Conservation (phyloP, 805 yeast species). For the Kluyveromyces lactis region DNA sequence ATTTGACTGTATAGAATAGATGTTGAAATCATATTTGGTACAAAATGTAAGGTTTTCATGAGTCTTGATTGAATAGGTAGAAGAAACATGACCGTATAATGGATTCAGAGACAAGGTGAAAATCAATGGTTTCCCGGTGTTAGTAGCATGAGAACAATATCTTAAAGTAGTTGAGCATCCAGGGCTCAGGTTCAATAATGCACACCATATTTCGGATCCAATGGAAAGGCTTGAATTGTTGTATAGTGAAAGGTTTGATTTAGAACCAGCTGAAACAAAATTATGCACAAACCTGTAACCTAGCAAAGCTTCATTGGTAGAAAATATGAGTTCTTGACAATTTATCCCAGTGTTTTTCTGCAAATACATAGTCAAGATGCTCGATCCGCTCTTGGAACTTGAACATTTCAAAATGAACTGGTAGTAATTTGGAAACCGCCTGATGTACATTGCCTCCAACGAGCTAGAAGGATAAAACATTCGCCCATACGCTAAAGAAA, state of each 20-base stretch:
- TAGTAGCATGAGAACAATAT: slow-evolving; percentile 76
- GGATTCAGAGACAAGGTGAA: slow-evolving; percentile 86
- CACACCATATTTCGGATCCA: slow-evolving; percentile 88
- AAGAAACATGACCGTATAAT: slow-evolving; percentile 76
- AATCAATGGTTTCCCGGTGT: slow-evolving; percentile 84
- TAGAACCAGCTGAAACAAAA: slow-evolving; percentile 34
- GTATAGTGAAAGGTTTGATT: slow-evolving; percentile 35
- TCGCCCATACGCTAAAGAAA: slow-evolving; percentile 67
- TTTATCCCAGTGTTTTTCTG: slow-evolving; percentile 59
- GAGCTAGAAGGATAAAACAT: slow-evolving; percentile 83
- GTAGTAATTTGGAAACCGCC: slow-evolving; percentile 47
- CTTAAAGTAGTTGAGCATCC: slow-evolving; percentile 81
- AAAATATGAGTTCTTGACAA: slow-evolving; percentile 67
- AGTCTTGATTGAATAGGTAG: slow-evolving; percentile 81
- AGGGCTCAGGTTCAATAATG: slow-evolving; percentile 74
- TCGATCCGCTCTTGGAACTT: slow-evolving; percentile 53
- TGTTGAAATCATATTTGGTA: slow-evolving; percentile 80
- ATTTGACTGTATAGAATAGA: slow-evolving; percentile 85
- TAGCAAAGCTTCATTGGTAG: slow-evolving; percentile 73
- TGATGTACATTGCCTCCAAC: slow-evolving; percentile 78
- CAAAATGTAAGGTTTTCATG: slow-evolving; percentile 67
- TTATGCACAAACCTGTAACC: slow-evolving; percentile 79
- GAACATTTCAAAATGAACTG: slow-evolving; percentile 71
- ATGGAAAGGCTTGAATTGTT: slow-evolving; percentile 60
- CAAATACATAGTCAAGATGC: slow-evolving; percentile 56